Conservation (phyloP, 768 basidiomycete species). For the Boletus vinaceobasis region DNA sequence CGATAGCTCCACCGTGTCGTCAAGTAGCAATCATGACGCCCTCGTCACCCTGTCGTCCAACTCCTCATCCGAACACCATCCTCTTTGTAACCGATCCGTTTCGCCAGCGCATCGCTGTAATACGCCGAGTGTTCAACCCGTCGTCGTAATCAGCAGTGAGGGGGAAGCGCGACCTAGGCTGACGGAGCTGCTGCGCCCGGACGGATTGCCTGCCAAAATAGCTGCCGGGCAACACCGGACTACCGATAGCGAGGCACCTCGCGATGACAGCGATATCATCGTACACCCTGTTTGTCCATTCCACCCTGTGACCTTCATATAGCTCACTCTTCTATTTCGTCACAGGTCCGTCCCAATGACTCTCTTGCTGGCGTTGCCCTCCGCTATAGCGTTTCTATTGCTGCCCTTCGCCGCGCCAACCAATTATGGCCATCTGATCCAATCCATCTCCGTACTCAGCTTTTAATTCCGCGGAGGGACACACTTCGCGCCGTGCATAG, state of each 20-base stretch:
- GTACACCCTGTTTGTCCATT: constrained; percentile 19
- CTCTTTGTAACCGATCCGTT: constrained; percentile 15
- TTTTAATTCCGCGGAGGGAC: constrained; percentile 63
- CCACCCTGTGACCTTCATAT: background rate
- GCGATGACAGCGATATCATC: background rate
- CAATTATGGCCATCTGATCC: constrained; percentile 93
- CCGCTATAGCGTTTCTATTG: constrained; percentile 82
- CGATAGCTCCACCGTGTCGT: background rate
- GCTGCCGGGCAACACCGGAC: background rate
- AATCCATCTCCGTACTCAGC: constrained; percentile 78
- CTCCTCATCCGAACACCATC: constrained; percentile 10
- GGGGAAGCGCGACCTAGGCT: constrained; percentile 5
- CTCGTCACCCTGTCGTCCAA: background rate
- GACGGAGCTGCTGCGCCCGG: background rate
- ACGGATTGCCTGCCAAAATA: background rate
- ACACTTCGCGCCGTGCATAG: constrained; percentile 4
- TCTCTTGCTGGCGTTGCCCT: constrained; percentile 85
- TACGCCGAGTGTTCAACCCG: background rate
- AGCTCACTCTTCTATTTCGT: background rate
- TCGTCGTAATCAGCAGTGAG: background rate
- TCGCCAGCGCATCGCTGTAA: background rate
- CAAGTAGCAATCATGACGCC: background rate
- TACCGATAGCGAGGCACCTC: background rate
- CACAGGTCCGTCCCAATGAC: constrained; percentile 67
- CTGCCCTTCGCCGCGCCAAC: constrained; percentile 82